These are phyloP conservation scores for Epichloe coenophiala DNA, from an alignment of 2,329 filamentous ascomycete genomes.

Conservation along the genomic window DNA sequence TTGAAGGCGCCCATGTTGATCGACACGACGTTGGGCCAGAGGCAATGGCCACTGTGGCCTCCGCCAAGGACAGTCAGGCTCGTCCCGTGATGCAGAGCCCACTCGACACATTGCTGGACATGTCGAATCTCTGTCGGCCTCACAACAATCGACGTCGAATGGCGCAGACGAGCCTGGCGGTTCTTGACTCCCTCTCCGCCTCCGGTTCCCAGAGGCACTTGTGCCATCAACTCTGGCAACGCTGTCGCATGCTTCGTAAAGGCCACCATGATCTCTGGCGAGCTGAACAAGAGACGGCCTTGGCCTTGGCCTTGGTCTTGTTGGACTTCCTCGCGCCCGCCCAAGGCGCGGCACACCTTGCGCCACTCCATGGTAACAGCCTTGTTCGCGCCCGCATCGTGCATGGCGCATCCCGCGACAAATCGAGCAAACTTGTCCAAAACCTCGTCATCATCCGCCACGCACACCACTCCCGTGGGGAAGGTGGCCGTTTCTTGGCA, in stretches of 20 bases:
- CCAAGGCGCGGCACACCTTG: conserved; percentile 34
- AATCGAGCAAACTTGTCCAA: conserved; percentile 41
- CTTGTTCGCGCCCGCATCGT: conserved; percentile 18
- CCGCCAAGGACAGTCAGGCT: conserved; percentile 34
- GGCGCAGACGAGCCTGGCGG: conserved; percentile 30
- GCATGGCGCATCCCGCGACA: conserved; percentile 30
- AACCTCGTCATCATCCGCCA: conserved; percentile 29
- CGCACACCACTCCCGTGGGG: conserved; percentile 27
- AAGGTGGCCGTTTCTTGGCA: conserved; percentile 33
- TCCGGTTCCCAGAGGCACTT: conserved; percentile 22
- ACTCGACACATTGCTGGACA: conserved; percentile 40
- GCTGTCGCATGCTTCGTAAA: conserved; percentile 26
- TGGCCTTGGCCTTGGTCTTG: too few species aligned
- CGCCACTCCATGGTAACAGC: conserved; percentile 30
- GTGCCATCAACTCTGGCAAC: conserved; percentile 27
- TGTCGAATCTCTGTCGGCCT: conserved; percentile 31
- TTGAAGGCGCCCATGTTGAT: conserved; percentile 47
- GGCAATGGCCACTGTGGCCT: conserved; percentile 46
- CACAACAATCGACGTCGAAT: conserved; percentile 29
- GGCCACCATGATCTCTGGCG: conserved; percentile 34
- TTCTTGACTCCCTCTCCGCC: conserved; percentile 33
- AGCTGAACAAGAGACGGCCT: conserved; percentile 28
- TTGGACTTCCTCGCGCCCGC: conserved; percentile 22
- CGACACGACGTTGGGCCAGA: conserved; percentile 36
- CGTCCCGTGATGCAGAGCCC: conserved; percentile 29